phyloP scores from a whole-genome alignment of 345 rosid genomes.

The Eutrema yunnanense region DNA sequence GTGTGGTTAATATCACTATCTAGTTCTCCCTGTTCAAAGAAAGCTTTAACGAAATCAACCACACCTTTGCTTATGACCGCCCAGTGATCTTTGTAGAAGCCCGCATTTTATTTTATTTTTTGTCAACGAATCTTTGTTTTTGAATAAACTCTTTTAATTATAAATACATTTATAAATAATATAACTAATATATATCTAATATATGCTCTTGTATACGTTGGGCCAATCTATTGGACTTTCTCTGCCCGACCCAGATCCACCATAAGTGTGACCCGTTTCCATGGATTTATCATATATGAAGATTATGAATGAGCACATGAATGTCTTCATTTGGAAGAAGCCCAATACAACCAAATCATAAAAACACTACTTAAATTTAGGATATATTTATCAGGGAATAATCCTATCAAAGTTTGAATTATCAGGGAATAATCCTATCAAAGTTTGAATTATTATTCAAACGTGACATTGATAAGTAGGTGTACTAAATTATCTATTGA shows the following conservation, averaged over 20 bases:
- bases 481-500: conserved; percentile 1
- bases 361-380: not conserved
- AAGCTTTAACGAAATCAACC: too few relatives aligned
- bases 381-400: not conserved
- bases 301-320: not conserved
- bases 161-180: not conserved
- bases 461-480: not conserved
- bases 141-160: not conserved
- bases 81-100: too few relatives aligned
- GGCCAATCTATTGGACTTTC: not conserved
- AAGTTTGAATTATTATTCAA: not conserved
- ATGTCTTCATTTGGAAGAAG: not conserved
- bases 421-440: not conserved
- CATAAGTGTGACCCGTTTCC: not conserved
- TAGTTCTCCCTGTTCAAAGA: too few relatives aligned
- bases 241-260: not conserved
- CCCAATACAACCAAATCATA: not conserved
- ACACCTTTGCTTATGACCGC: too few relatives aligned
- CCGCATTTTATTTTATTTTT: not conserved
- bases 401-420: too few relatives aligned
- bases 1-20: too few relatives aligned
- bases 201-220: not conserved
- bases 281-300: not conserved
- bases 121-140: not conserved
- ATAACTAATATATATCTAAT: not conserved